Evolutionary conservation across 768 basidiomycete species (phyloP).

Genomic region (Suillus paluster): DNA sequence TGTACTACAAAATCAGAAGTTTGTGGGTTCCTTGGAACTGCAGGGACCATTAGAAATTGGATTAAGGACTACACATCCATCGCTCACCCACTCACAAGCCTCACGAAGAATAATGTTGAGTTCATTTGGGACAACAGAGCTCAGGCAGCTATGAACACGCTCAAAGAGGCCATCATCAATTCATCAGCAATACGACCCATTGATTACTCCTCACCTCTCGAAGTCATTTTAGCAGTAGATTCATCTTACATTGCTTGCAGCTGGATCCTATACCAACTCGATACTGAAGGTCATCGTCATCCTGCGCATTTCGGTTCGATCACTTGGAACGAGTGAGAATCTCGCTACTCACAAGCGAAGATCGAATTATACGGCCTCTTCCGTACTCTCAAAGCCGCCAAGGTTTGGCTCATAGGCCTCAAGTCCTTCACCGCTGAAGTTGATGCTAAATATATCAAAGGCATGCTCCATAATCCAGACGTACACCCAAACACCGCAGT

Average conservation of each 20-base stretch:
- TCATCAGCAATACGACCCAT: constrained; percentile 16
- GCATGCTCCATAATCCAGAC: constrained; percentile 42
- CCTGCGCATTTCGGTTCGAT: constrained; percentile 36
- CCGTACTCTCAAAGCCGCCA: constrained; percentile 22
- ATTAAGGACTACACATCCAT: constrained; percentile 33
- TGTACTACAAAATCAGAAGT: constrained; percentile 21
- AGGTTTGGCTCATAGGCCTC: constrained; percentile 33
- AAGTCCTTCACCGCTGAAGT: constrained; percentile 41
- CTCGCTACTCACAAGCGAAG: constrained; percentile 23
- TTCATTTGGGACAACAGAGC: constrained; percentile 21
- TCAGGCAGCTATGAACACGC: background rate
- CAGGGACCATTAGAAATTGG: constrained; percentile 32
- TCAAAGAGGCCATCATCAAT: constrained; percentile 23
- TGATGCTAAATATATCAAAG: constrained; percentile 45
- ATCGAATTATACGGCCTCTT: constrained; percentile 35
- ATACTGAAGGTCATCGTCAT: constrained; percentile 14
- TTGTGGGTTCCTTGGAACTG: too few species aligned
- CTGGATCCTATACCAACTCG: constrained; percentile 34
- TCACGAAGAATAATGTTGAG: constrained; percentile 27
- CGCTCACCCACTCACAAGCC: constrained; percentile 27
- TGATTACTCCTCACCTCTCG: constrained; percentile 15
- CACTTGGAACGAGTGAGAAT: background rate
- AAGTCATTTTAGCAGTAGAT: constrained; percentile 26
- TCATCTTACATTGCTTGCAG: constrained; percentile 39
- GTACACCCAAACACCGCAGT: constrained; percentile 36